Conservation (phyloP, 2,329 filamentous ascomycete genomes). For the Epichloe typhina region DNA sequence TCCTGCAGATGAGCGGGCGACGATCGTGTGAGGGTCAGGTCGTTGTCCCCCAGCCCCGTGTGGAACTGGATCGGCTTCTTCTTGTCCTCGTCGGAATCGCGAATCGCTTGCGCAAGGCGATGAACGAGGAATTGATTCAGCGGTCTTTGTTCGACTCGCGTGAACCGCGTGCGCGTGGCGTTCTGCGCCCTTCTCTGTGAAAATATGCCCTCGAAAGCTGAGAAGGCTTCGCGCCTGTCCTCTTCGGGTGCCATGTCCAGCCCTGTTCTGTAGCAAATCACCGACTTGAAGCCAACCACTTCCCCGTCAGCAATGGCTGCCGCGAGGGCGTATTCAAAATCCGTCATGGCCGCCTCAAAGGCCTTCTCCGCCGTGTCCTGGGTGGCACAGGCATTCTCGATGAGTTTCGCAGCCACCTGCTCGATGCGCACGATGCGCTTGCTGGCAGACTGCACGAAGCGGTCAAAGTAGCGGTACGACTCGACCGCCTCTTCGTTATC, state of each 20-base stretch:
- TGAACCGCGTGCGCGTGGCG: conserved; percentile 22
- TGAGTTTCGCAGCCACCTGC: conserved; percentile 50
- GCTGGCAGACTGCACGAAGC: conserved; percentile 48
- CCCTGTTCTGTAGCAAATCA: conserved; percentile 71
- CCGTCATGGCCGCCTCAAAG: conserved; percentile 20
- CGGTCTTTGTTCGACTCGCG: conserved; percentile 45
- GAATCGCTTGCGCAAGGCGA: conserved; percentile 45
- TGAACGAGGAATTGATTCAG: conserved; percentile 61
- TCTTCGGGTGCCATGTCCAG: conserved; percentile 41
- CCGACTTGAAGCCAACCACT: conserved; percentile 70
- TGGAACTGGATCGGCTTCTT: conserved; percentile 75
- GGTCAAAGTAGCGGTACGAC: conserved; percentile 50
- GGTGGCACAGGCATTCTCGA: conserved; percentile 31
- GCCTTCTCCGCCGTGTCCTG: conserved; percentile 15
- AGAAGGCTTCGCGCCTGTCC: conserved; percentile 27
- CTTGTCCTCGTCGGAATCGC: conserved; percentile 24
- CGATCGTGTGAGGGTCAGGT: conserved; percentile 54
- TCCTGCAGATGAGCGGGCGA: conserved; percentile 65
- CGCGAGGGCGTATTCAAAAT: conserved; percentile 32
- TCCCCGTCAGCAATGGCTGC: conserved; percentile 47
- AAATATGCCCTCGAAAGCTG: conserved; percentile 27
- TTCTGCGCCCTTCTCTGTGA: conserved; percentile 5
- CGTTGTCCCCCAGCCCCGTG: conserved; percentile 69
- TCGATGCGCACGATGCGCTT: conserved; percentile 72
- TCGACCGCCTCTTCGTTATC: conserved; percentile 41